phyloP scores from a whole-genome alignment of 495 filamentous ascomycete genomes.

The Aspergillus saccharolyticus region DNA sequence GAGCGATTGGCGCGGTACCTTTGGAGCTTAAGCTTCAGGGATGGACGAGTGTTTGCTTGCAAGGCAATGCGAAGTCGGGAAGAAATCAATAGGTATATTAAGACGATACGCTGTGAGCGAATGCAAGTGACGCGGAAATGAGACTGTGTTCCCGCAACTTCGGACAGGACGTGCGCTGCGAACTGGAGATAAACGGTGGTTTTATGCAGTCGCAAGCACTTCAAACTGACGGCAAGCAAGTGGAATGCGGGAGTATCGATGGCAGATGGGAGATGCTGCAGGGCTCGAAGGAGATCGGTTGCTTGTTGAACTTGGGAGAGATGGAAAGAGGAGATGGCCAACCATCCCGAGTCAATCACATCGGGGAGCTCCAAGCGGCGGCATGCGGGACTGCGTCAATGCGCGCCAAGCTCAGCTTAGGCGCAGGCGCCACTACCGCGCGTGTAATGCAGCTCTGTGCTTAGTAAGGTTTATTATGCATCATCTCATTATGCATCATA shows the following conservation, averaged over 20 bases:
- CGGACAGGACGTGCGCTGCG: neutral
- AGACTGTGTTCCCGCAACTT: neutral
- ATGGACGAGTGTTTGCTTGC: neutral
- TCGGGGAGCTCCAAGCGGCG: neutral
- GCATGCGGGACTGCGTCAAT: neutral
- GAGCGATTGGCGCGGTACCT: slow-evolving; percentile 1
- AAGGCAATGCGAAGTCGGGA: neutral
- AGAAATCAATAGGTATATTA: too few species aligned
- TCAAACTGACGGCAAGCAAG: too few species aligned
- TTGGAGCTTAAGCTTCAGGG: neutral
- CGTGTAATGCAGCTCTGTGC: neutral
- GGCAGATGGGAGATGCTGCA: neutral
- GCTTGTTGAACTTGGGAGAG: neutral
- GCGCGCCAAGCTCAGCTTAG: neutral
- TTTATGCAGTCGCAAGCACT: too few species aligned
- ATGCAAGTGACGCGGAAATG: neutral
- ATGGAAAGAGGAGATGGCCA: neutral
- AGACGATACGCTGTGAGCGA: neutral
- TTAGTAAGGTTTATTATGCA: neutral
- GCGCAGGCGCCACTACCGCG: slow-evolving; percentile 10
- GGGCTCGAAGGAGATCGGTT: neutral
- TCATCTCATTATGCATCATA: too few species aligned
- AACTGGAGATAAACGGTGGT: neutral
- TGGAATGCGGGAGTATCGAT: too few species aligned
- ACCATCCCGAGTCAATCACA: neutral